Evolutionary conservation across 1,284 basidiomycete species (phyloP).

Genomic region (Puccinia coronata): DNA sequence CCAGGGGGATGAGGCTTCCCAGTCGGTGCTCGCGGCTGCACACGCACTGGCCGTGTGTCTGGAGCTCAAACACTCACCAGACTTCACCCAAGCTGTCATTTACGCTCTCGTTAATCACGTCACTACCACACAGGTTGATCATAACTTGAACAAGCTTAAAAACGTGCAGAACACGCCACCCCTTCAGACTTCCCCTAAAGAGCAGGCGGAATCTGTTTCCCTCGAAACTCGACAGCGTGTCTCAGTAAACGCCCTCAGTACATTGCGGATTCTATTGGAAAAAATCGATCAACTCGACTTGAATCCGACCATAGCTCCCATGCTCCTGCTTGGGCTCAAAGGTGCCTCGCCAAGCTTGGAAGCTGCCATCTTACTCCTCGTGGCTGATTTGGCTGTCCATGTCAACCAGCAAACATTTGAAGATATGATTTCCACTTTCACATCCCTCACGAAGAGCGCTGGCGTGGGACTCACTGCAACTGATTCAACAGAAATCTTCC

Average conservation of each 20-base stretch:
- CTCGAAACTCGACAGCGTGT: constrained; percentile 33
- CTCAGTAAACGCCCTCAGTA: constrained; percentile 40
- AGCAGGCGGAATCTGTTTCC: constrained; percentile 21
- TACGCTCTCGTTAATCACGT: constrained; percentile 45
- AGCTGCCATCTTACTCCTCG: constrained; percentile 83
- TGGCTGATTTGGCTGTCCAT: constrained; percentile 82
- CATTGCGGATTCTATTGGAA: constrained; percentile 26
- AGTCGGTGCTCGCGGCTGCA: constrained; percentile 37
- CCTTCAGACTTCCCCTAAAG: not conserved
- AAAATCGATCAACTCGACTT: constrained; percentile 34
- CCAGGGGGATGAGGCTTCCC: not conserved
- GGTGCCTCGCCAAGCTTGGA: constrained; percentile 81
- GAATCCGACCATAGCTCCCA: constrained; percentile 66
- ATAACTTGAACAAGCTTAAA: not conserved
- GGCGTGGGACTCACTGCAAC: not conserved
- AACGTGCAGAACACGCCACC: constrained; percentile 6
- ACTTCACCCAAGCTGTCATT: constrained; percentile 28
- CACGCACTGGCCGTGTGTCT: constrained; percentile 41
- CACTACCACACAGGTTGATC: constrained; percentile 26
- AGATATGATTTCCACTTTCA: constrained; percentile 83
- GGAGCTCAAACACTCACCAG: constrained; percentile 33
- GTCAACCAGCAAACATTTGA: constrained; percentile 75
- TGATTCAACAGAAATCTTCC: constrained; percentile 79
- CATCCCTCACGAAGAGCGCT: constrained; percentile 77
- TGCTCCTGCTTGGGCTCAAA: constrained; percentile 84